Evolutionary conservation across 257 asterid species (phyloP), one percentile per base, ranked within the genome.

Genomic region (Solanum peruvianum): DNA sequence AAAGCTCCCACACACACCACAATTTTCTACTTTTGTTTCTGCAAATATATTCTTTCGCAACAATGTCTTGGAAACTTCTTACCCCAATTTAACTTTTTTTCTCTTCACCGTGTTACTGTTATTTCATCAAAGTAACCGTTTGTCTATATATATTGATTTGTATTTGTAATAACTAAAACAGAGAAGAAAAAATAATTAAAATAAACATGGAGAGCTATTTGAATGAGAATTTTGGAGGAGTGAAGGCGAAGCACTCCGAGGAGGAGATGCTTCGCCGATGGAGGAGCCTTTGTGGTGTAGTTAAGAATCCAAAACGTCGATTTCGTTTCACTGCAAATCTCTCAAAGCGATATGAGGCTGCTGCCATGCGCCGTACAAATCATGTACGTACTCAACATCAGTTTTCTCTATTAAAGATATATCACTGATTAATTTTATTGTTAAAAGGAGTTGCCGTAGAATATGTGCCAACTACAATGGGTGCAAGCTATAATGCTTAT

Each of bases 321-420:
- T 96, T 96, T 88, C 93, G 98, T 70, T 95, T 95, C 90, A 96
- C 99, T 42, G 99, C 99, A 25, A 96, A 96, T 90, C 91, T 96
- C 44, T 87, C 95, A 88, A 96, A 94, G 88, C 95, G 99, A 10
- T 25, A 87, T n/a, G 95, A 96, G 92, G 98, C 95, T 77, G 95
- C 94, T 72, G 95, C 89, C 60, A 95, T 95, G 94, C 99, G 98
- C 86, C 93, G 94, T 49, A 94, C 93, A 83, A 94, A 92, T 90
- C 93, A 95, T 98, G 99, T 95, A 11, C 70, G n/a, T 27, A 9
- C 31, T 44, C 4, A 47, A 21, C 25, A 47, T 80, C 67, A 18
- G 11, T 52, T 80, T 33, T 33, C 14, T 71, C 42, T 70, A 16
- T 33, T 70, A 31, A 31, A 31, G 42, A 70, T 33, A 70, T 70